These are phyloP conservation scores for Diplocarpon rosae DNA, from an alignment of 2,329 filamentous ascomycete species.

Conservation along the genomic window DNA sequence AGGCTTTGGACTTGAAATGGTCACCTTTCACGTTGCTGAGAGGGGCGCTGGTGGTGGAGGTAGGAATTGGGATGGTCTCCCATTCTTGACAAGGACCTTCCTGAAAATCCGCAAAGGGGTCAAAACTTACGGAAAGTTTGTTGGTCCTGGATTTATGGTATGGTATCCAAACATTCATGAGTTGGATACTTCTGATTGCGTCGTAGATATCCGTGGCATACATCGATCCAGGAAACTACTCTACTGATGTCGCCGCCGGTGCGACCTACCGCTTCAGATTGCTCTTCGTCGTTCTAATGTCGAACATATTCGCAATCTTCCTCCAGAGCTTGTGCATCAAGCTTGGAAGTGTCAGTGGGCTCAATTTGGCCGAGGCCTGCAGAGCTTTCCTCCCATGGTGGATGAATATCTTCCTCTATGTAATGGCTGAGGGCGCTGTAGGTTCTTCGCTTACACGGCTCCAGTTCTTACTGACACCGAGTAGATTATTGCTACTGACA, in stretches of 20 bases:
- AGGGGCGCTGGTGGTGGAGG: conserved; percentile 3
- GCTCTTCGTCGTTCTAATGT: conserved; percentile 45
- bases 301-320: conserved; percentile 48
- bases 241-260: conserved; percentile 45
- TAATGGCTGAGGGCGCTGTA: conserved; percentile 41
- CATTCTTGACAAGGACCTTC: conserved; percentile 7
- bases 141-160: conserved; percentile 37
- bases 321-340: conserved; percentile 46
- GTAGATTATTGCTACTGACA: conserved; percentile 45
- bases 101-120: conserved; percentile 13
- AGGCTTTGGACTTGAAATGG: conserved; percentile 2
- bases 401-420: conserved; percentile 42
- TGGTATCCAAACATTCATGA: not conserved
- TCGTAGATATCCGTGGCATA: conserved; percentile 29
- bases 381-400: conserved; percentile 37
- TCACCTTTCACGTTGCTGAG: not conserved
- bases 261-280: conserved; percentile 41
- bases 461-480: conserved; percentile 3
- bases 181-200: conserved; percentile 2
- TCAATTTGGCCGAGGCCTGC: conserved; percentile 42
- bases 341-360: conserved; percentile 41
- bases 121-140: conserved; percentile 35
- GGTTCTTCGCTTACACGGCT: conserved; percentile 4
- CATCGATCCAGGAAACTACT: conserved; percentile 40
- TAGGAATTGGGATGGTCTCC: conserved; percentile 3